Conservation (phyloP, 805 yeast genomes). For the Ogataea siamensis region DNA sequence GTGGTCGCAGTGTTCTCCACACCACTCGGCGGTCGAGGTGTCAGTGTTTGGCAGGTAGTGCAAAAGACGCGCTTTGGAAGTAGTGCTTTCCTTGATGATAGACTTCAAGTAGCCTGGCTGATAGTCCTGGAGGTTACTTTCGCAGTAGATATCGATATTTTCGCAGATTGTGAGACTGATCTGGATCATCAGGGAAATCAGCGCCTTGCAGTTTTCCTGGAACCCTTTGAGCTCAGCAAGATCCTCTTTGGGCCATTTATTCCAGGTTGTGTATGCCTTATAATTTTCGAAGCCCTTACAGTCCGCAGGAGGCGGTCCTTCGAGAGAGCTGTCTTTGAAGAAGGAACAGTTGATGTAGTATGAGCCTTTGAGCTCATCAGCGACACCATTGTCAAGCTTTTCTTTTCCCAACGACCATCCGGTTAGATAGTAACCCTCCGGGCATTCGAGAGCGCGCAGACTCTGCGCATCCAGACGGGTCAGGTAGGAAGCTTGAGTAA, state of each 20-base stretch:
- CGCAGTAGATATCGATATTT: constrained; percentile 50
- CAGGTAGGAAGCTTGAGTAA: constrained; percentile 41
- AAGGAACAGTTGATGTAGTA: constrained; percentile 59
- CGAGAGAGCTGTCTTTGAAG: constrained; percentile 40
- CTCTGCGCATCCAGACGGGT: constrained; percentile 38
- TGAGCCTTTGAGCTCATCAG: constrained; percentile 54
- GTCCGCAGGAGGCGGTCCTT: constrained; percentile 44
- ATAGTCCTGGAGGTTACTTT: constrained; percentile 30
- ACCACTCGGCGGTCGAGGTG: constrained; percentile 44
- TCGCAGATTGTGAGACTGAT: constrained; percentile 50
- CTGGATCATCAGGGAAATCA: constrained; percentile 46
- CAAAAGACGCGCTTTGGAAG: constrained; percentile 56
- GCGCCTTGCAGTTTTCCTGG: constrained; percentile 36
- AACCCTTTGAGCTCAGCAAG: constrained; percentile 34
- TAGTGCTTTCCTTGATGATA: constrained; percentile 48
- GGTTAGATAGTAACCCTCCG: constrained; percentile 50
- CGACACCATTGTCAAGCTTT: constrained; percentile 41
- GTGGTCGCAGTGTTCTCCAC: constrained; percentile 62
- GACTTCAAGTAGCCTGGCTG: constrained; percentile 39
- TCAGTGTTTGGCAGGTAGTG: constrained; percentile 37
- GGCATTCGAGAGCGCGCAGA: constrained; percentile 42
- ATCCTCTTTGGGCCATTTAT: constrained; percentile 49
- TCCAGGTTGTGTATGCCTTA: constrained; percentile 47
- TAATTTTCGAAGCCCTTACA: constrained; percentile 33
- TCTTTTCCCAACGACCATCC: constrained; percentile 67